Conservation (phyloP, 2,329 filamentous ascomycete genomes). For the Dothideomycetidae sp. region DNA sequence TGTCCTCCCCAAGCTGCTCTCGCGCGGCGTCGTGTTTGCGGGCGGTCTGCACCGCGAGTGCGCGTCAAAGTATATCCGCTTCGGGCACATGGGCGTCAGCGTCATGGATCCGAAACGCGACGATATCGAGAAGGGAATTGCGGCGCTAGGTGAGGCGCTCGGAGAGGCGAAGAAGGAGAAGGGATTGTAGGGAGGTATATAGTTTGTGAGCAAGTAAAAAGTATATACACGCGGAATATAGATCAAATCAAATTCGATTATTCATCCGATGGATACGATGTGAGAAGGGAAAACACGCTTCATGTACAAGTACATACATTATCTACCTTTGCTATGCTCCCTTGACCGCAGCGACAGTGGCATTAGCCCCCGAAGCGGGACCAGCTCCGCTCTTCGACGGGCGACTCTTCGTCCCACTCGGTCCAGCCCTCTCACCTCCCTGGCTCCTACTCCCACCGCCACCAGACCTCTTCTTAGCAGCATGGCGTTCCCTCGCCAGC, state of each 20-base stretch:
- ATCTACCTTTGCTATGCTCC: too few species aligned
- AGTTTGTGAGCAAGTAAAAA: slow-evolving; percentile 1
- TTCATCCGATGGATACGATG: too few species aligned
- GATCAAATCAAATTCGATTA: too few species aligned
- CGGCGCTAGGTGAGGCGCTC: slow-evolving; percentile 60
- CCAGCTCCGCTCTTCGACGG: too few species aligned
- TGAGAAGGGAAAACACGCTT: too few species aligned
- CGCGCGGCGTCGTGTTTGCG: slow-evolving; percentile 85
- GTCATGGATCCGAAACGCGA: slow-evolving; percentile 65
- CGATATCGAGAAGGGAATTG: slow-evolving; percentile 74
- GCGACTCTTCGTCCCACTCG: too few species aligned
- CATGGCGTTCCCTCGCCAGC: slow-evolving; percentile 43
- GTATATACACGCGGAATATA: too few species aligned
- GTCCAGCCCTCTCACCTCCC: too few species aligned
- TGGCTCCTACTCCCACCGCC: too few species aligned
- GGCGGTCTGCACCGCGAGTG: slow-evolving; percentile 95
- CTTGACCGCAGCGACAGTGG: too few species aligned
- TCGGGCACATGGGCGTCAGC: slow-evolving; percentile 96
- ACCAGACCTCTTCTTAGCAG: slow-evolving; percentile 31
- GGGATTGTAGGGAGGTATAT: slow-evolving; percentile 3
- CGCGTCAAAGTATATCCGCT: slow-evolving; percentile 80
- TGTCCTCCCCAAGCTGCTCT: slow-evolving; percentile 68
- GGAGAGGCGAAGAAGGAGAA: slow-evolving; percentile 40
- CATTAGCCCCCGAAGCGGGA: too few species aligned
- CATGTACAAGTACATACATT: too few species aligned